Evolutionary conservation across 306 rosid genomes (phyloP), one percentile per base, ranked within the genome.

Genomic region (Lathyrus oleraceus): DNA sequence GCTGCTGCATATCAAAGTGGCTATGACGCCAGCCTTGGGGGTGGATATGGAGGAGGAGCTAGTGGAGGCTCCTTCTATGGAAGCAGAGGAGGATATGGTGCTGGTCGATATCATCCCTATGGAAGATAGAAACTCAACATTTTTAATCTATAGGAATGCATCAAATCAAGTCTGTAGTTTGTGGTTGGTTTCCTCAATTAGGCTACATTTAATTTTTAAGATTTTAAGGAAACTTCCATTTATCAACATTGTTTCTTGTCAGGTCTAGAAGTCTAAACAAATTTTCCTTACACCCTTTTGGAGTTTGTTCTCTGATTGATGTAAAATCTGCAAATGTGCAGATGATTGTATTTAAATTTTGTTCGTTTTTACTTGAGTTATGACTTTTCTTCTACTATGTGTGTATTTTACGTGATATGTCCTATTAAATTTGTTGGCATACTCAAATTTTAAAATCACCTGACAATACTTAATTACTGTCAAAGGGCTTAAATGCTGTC

Each of bases 71-170:
- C 96, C 70, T 88, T 82, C 75, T 88, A 93, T 80, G 97, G 96
- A 36, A 85, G 90, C 70, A 83, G 98, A 79, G 98, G 97, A 14
- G 98, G 97, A 16, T 88, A 90, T 54, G 90, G 87, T 9, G 90
- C 84, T 51, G 87, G 96, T 64, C 90, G 98, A 43, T 93, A 90
- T 56, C 98, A 93, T 83, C 98, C 98, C 19, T 93, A 93, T 48
- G 97, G 96, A 67, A 86, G 98, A 76, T 93, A 91, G 81, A 71
- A 77, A 73, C 43, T 61, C 74, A 75, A 63, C 20, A 71, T 67
- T 65, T 60, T 57, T 70, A 81, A 76, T 57, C 70, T 77, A 78
- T 77, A 78, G 87, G 68, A 73, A 61, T 73, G 75, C 77, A 21
- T 66, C 78, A 43, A 76, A 61, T 48, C 36, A 38, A 51, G 74